Percentiles rank a stretch among this genome's conserved stretches.
These are phyloP conservation scores for Volvox carteri DNA, from an alignment of 163 green algal genomes.

Conservation along the genomic window DNA sequence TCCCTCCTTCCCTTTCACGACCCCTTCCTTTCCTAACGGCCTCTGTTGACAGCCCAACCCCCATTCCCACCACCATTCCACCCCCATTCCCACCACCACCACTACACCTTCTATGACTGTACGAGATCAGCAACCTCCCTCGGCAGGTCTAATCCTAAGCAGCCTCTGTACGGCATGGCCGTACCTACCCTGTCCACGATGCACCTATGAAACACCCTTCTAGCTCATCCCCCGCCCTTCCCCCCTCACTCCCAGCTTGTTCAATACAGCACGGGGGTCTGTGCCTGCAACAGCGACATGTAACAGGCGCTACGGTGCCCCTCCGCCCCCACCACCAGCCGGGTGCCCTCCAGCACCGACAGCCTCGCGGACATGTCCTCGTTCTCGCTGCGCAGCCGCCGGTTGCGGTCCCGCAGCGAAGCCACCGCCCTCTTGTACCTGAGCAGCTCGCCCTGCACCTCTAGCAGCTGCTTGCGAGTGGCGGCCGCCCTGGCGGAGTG, in stretches of 20 bases:
- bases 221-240: not conserved
- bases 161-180: too few species aligned
- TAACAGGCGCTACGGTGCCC: conserved; percentile 19
- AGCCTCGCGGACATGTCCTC: conserved; percentile 21
- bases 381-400: conserved; percentile 38
- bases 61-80: too few species aligned
- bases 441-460: conserved; percentile 27
- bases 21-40: not conserved
- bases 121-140: too few species aligned
- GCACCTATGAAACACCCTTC: too few species aligned
- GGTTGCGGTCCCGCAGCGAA: conserved; percentile 28
- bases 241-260: not conserved
- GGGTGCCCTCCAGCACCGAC: conserved; percentile 14
- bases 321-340: not conserved
- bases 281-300: conserved; percentile 27
- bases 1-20: too few species aligned
- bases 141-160: too few species aligned
- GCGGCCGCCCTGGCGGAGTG: conserved; percentile 26
- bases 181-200: too few species aligned
- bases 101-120: too few species aligned
- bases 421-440: conserved; percentile 12
- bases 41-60: too few species aligned
- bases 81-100: not conserved
- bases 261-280: conserved; percentile 41
- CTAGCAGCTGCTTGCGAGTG: conserved; percentile 47